These are phyloP conservation scores for Ogataea salicorniae DNA, from an alignment of 805 yeast genomes.

Conservation along the genomic window DNA sequence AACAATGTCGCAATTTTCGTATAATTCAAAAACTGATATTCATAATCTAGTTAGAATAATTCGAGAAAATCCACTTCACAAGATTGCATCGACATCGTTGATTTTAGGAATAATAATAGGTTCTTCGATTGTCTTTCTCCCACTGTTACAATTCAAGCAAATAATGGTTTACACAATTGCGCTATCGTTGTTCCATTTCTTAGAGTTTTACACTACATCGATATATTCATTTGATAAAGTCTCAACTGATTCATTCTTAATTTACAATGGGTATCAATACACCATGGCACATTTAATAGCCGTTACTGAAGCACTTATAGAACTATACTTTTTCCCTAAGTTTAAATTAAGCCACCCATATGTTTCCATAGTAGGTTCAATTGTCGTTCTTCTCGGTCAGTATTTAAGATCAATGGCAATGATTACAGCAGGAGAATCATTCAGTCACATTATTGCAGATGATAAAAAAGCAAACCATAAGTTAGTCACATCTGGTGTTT, in stretches of 20 bases:
- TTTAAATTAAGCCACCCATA: conserved; percentile 20
- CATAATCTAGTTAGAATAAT: conserved; percentile 13
- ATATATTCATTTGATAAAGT: conserved; percentile 61
- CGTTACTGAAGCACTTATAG: conserved; percentile 44
- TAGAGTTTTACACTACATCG: conserved; percentile 82
- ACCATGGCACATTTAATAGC: conserved; percentile 53
- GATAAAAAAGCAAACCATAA: conserved; percentile 49
- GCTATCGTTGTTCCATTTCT: conserved; percentile 64
- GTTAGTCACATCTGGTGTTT: conserved; percentile 72
- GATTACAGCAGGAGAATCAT: conserved; percentile 82
- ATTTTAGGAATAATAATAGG: conserved; percentile 42
- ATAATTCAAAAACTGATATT: conserved; percentile 4
- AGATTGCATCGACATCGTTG: conserved; percentile 40
- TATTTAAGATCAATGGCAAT: conserved; percentile 66
- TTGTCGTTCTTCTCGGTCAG: conserved; percentile 57
- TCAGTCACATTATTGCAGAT: conserved; percentile 72
- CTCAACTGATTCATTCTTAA: conserved; percentile 62
- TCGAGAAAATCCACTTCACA: conserved; percentile 36
- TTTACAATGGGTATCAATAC: conserved; percentile 60
- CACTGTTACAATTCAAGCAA: conserved; percentile 27
- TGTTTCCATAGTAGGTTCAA: conserved; percentile 40
- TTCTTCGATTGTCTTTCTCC: conserved; percentile 27
- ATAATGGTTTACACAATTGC: conserved; percentile 43
- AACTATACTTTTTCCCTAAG: conserved; percentile 36
- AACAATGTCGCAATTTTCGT: background rate